A percentile compares a stretch with the other conserved stretches of the same genome.
phyloP scores from a whole-genome alignment of 2,329 filamentous ascomycete genomes.

The Thyridium curvatum region DNA sequence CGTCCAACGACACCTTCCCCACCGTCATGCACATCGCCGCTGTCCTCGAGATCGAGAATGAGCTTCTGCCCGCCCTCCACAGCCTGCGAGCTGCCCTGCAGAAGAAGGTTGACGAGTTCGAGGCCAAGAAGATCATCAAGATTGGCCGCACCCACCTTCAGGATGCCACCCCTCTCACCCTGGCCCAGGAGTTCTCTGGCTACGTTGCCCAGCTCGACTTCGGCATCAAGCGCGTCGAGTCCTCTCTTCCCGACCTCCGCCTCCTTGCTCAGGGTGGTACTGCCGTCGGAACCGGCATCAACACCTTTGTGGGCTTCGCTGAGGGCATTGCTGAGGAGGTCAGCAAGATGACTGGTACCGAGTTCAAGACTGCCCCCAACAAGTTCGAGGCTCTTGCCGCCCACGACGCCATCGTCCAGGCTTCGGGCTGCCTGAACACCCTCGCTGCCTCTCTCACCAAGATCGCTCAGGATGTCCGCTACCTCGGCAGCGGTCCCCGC shows the following conservation, averaged over 20 bases:
- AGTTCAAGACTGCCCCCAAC: slow-evolving; percentile 96
- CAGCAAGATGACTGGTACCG: slow-evolving; percentile 81
- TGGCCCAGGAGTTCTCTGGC: slow-evolving; percentile 96
- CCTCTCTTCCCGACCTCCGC: slow-evolving; percentile 74
- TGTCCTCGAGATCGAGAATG: slow-evolving; percentile 83
- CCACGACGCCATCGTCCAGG: slow-evolving; percentile 93
- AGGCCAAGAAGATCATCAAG: slow-evolving; percentile 88
- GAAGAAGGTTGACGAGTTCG: slow-evolving; percentile 82
- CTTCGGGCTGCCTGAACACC: slow-evolving; percentile 88
- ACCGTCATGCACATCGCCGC: slow-evolving; percentile 99
- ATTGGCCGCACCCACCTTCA: slow-evolving; percentile 97
- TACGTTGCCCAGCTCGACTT: slow-evolving; percentile 93
- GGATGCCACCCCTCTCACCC: slow-evolving; percentile 90
- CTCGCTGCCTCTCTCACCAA: slow-evolving; percentile 89
- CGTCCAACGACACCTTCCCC: slow-evolving; percentile 98
- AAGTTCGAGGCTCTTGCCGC: slow-evolving; percentile 97
- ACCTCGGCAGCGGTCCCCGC: slow-evolving; percentile 90
- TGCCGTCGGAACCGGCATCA: slow-evolving; percentile 93
- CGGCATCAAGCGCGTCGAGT: slow-evolving; percentile 81
- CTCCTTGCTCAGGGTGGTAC: slow-evolving; percentile 93
- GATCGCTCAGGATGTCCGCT: slow-evolving; percentile 96
- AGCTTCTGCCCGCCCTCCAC: slow-evolving; percentile 75
- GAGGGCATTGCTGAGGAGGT: slow-evolving; percentile 90
- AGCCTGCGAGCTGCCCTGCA: slow-evolving; percentile 80
- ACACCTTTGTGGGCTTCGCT: slow-evolving; percentile 94